Percentiles rank a stretch among this genome's conserved stretches.
Evolutionary conservation across 2,329 filamentous ascomycete genomes (phyloP).

Genomic region (Neonectria sp.): DNA sequence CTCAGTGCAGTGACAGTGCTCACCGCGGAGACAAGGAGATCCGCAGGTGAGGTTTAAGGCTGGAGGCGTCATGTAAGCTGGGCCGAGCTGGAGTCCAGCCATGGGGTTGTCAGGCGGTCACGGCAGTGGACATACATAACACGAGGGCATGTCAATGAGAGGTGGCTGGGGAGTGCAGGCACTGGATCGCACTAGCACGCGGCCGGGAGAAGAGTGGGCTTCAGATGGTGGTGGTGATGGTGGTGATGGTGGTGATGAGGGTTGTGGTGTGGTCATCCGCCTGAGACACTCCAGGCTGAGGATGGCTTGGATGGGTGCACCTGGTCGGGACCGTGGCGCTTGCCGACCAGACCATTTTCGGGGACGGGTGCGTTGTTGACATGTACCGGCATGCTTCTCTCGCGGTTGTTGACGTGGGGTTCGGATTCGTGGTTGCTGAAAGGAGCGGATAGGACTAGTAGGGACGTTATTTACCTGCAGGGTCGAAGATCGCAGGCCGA

Average conservation of each 20-base stretch:
- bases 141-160: slow-evolving; percentile 27
- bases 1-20: background rate
- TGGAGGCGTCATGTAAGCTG: slow-evolving; percentile 19
- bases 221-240: slow-evolving; percentile 36
- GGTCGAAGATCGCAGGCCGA: slow-evolving; percentile 22
- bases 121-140: slow-evolving; percentile 39
- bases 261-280: slow-evolving; percentile 47
- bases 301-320: slow-evolving; percentile 33
- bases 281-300: slow-evolving; percentile 46
- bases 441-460: slow-evolving; percentile 15
- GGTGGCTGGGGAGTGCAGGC: slow-evolving; percentile 30
- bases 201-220: slow-evolving; percentile 28
- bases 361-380: slow-evolving; percentile 13
- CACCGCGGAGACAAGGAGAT: slow-evolving; percentile 8
- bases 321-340: slow-evolving; percentile 37
- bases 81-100: slow-evolving; percentile 9
- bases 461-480: slow-evolving; percentile 21
- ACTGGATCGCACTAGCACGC: slow-evolving; percentile 20
- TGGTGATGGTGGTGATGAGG: slow-evolving; percentile 26
- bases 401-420: slow-evolving; percentile 7
- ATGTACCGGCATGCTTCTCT: background rate
- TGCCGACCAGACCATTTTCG: slow-evolving; percentile 27
- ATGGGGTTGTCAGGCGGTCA: slow-evolving; percentile 28
- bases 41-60: slow-evolving; percentile 15
- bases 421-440: slow-evolving; percentile 2